Evolutionary conservation across 306 rosid genomes (phyloP), one percentile per base, ranked within the genome.

Genomic region (Vigna hirtella): DNA sequence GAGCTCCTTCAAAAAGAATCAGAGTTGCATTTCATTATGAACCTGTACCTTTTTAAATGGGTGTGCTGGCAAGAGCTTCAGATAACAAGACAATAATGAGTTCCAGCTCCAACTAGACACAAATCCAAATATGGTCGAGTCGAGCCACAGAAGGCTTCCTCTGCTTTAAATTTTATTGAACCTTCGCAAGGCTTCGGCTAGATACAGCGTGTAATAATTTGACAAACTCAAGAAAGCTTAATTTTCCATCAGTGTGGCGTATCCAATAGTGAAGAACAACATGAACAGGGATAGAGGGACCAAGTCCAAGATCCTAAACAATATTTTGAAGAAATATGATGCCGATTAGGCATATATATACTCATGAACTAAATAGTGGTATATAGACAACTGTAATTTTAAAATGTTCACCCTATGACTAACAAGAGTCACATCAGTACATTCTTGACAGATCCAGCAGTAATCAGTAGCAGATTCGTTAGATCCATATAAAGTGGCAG

Each of bases 261-360:
- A 96, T 93, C 99, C 98, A 96, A 82, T 96, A 98, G 47, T 88
- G 98, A 26, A 95, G 97, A 84, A 95, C 98, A 15, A 88, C 97
- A 22, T 88, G 99, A 76, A 95, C 89, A 0, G 98, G 99, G 79
- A 95, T 93, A n/a, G 97, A 90, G 17, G 99, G 99, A 48, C 99
- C 98, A 38, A 96, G 98, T 55, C 98, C 98, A 49, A 91, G 98
- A 83, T 96, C 98, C 99, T 93, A 83, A 62, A 81, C 78, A 71
- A 74, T 58, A 38, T 26, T 86, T 70, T 38, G 18, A 48, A 53
- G 5, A 72, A 47, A 72, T 16, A 73, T 47, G 56, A 51, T 5
- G 24, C 3, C 17, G 72, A 45, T 80, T 69, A 77, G 86, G 28
- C 50, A 56, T 77, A 72, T 34, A 22, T 61, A 22, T 61, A 52